phyloP scores from a whole-genome alignment of 1,284 basidiomycete species.

The Paramarasmius palmivorus region DNA sequence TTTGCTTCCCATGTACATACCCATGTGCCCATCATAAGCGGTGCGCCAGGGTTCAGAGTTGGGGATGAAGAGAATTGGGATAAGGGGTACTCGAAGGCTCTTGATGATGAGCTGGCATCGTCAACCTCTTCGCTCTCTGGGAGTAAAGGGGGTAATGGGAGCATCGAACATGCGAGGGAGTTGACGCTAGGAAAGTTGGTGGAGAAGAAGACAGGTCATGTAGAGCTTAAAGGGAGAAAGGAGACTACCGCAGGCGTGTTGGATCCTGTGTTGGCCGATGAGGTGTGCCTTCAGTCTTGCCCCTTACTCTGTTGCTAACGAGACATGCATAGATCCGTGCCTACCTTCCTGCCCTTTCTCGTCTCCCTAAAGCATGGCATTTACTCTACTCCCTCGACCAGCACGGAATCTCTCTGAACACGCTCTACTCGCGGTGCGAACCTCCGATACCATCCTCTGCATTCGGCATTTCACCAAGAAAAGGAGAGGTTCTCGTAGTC shows the following conservation, averaged over 20 bases:
- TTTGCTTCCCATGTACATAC: conserved; percentile 49
- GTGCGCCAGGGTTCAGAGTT: conserved; percentile 77
- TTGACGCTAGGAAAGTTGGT: conserved; percentile 38
- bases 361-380: conserved; percentile 81
- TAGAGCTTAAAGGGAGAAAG: conserved; percentile 53
- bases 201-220: conserved; percentile 42
- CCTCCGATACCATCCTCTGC: conserved; percentile 12
- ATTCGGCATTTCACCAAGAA: conserved; percentile 16
- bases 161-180: background rate
- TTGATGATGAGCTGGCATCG: conserved; percentile 29
- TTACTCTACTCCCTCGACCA: conserved; percentile 94
- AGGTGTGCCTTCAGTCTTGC: conserved; percentile 44
- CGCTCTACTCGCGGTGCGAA: conserved; percentile 76
- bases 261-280: conserved; percentile 51
- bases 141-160: conserved; percentile 1
- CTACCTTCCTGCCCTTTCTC: conserved; percentile 78
- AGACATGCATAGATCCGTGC: conserved; percentile 58
- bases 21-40: conserved; percentile 57
- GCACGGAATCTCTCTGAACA: conserved; percentile 90
- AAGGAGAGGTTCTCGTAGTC: conserved; percentile 56
- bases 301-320: conserved; percentile 6
- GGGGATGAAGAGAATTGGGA: conserved; percentile 48
- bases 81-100: conserved; percentile 45
- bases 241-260: conserved; percentile 61
- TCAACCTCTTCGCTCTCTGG: conserved; percentile 9